A percentile compares a stretch with the other conserved stretches of the same genome.
These are phyloP conservation scores for Daldinia loculata DNA, from an alignment of 495 filamentous ascomycete genomes.

Conservation along the genomic window DNA sequence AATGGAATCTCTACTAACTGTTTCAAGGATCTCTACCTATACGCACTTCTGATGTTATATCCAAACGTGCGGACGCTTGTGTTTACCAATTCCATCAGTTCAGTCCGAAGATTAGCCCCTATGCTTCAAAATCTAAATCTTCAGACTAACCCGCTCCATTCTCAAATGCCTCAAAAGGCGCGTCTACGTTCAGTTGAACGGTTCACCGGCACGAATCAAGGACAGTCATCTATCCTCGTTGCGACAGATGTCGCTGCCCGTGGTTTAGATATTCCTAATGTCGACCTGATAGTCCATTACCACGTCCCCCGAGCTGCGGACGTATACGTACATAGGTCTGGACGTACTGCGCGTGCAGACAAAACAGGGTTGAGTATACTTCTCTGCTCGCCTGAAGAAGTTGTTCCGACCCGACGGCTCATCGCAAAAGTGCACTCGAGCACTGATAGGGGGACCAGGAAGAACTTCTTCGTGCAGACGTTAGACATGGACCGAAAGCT, in stretches of 20 bases:
- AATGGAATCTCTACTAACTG: constrained; percentile 19
- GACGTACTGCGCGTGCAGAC: constrained; percentile 88
- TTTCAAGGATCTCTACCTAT: constrained; percentile 85
- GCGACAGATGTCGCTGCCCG: constrained; percentile 97
- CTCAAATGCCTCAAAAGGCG: constrained; percentile 96
- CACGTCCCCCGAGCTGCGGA: constrained; percentile 93
- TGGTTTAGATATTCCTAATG: constrained; percentile 89
- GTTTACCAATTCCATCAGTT: constrained; percentile 95
- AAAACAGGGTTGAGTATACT: constrained; percentile 81
- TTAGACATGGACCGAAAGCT: constrained; percentile 85
- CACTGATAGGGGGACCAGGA: constrained; percentile 46
- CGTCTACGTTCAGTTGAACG: constrained; percentile 90
- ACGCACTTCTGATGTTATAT: constrained; percentile 84
- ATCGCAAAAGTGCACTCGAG: constrained; percentile 83
- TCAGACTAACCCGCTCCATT: constrained; percentile 81
- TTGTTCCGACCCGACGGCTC: constrained; percentile 80
- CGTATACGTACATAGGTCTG: constrained; percentile 93
- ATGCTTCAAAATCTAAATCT: constrained; percentile 85
- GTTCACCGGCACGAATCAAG: constrained; percentile 71
- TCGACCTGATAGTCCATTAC: constrained; percentile 91
- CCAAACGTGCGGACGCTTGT: constrained; percentile 80
- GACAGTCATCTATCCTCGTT: constrained; percentile 74
- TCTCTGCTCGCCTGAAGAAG: constrained; percentile 91
- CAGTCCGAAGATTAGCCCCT: constrained; percentile 85
- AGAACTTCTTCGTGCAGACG: constrained; percentile 70